These are phyloP conservation scores for Physocladia obscura DNA, from an alignment of 192 early-diverging fungal species.

Conservation along the genomic window DNA sequence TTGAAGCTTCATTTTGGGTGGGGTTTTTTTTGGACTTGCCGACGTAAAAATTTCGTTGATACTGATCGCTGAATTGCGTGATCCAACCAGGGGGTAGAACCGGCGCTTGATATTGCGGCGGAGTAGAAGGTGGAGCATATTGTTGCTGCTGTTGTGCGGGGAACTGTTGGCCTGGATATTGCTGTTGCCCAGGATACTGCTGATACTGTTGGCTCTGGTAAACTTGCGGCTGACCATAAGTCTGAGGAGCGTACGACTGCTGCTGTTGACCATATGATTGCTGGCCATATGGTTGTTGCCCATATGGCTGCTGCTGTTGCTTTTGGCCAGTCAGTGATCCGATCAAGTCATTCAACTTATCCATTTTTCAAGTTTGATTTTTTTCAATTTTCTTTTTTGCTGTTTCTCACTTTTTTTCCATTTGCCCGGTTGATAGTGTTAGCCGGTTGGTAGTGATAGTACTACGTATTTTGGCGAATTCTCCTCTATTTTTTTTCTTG, in stretches of 20 bases:
- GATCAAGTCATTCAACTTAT: too few relatives aligned
- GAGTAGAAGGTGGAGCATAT: not conserved
- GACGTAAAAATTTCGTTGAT: conserved; percentile 38
- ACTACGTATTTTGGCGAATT: too few relatives aligned
- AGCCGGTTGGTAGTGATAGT: too few relatives aligned
- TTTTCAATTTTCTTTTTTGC: too few relatives aligned
- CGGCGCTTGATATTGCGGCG: not conserved
- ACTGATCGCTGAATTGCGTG: conserved; percentile 20
- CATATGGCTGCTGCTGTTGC: not conserved
- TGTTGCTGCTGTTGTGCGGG: not conserved
- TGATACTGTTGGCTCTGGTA: not conserved
- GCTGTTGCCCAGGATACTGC: conserved; percentile 11
- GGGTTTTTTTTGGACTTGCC: too few relatives aligned
- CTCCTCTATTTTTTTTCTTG: too few relatives aligned
- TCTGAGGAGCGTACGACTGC: not conserved
- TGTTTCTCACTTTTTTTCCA: too few relatives aligned
- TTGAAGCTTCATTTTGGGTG: too few relatives aligned
- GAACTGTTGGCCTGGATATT: not conserved
- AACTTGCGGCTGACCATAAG: not conserved
- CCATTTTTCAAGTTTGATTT: too few relatives aligned
- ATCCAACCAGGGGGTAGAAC: conserved; percentile 40
- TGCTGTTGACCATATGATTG: not conserved
- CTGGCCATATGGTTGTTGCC: not conserved
- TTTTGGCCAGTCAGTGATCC: too few relatives aligned
- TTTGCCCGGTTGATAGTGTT: too few relatives aligned